These are phyloP conservation scores for Ganoderma lingzhi DNA, from an alignment of 1,284 basidiomycete species.

Conservation along the genomic window DNA sequence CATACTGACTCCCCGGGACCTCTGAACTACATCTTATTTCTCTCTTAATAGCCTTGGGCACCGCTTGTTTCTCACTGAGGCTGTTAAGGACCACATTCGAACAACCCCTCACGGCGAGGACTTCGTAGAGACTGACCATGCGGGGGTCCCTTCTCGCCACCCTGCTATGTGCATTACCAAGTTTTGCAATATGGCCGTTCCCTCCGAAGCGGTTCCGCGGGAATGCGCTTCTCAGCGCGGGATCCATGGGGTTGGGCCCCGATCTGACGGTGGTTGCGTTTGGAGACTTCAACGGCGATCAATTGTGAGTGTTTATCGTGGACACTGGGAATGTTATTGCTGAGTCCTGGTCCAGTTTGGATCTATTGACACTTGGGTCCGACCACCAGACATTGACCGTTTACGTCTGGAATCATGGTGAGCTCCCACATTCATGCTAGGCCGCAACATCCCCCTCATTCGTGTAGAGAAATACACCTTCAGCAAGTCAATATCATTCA, in stretches of 20 bases:
- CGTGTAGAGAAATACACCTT: slow-evolving; percentile 68
- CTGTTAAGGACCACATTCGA: neutral
- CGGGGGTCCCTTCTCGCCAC: slow-evolving; percentile 7
- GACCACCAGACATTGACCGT: slow-evolving; percentile 80
- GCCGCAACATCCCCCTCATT: neutral
- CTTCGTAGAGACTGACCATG: neutral
- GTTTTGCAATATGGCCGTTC: slow-evolving; percentile 77
- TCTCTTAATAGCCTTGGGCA: neutral
- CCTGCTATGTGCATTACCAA: slow-evolving; percentile 10
- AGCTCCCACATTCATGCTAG: slow-evolving; percentile 31
- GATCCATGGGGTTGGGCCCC: slow-evolving; percentile 80
- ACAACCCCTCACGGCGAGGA: neutral
- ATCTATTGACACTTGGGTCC: slow-evolving; percentile 78
- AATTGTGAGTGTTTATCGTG: slow-evolving; percentile 71
- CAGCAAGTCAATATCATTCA: slow-evolving; percentile 59
- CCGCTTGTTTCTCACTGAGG: neutral
- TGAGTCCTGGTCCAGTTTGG: slow-evolving; percentile 60
- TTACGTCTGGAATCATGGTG: slow-evolving; percentile 89
- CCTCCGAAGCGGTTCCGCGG: slow-evolving; percentile 86
- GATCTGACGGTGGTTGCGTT: slow-evolving; percentile 84
- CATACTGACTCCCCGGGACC: neutral
- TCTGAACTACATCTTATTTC: neutral
- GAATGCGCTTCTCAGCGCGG: slow-evolving; percentile 86
- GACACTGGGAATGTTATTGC: neutral
- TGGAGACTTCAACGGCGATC: slow-evolving; percentile 96